Base-by-base conservation (phyloP, 176 grass and related monocot species). In the Zea luxurians region DNA sequence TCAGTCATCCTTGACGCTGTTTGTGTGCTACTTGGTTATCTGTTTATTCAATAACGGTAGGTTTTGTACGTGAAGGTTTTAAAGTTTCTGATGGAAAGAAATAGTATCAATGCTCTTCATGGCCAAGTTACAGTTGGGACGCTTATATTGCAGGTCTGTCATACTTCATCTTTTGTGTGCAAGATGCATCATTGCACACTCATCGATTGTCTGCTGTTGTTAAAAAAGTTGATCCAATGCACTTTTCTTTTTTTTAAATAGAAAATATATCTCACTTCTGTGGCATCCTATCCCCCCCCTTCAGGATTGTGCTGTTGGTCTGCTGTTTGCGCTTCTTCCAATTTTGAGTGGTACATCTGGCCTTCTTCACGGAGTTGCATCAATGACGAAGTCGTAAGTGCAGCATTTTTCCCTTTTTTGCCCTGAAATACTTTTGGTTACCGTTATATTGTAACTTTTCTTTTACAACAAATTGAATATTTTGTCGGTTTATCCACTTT, bases 51-150 rank as follows among this genome's bases (percentile, higher is more conserved):
- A 49, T 75, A 70, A 52, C 48, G 7, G 7, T 6, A 50, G 18
- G 0, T 67, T 40, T 66, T 88, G 82, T 58, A 12, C 75, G 40
- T 82, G 20, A 54, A 99, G 96, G 96, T 99, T 77, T 83, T 99
- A 40, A 99, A 95, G 78, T 99, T 99, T 86, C 83, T 99, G 52
- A 99, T 99, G 96, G 96, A 99, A 85, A 95, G 34, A 82, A 99
- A 99, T 55, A 92, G 92, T 82, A 93, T 99, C 67, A 99, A 92
- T 57, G 92, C 90, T n/a, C 90, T 99, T 81, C 90, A 99, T 16
- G 96, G 96, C 64, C 96, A 99, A 78, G 96, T 99, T 70, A 99
- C 92, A 37, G 92, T 99, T 63, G 96, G 96, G 57, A 99, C 84
- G 44, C 96, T 99, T 53, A 94, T 99, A 89, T 76, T 99, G 69